Evolutionary conservation across 352 stramenopile species (phyloP).

Genomic region (Phytophthora fragariae): DNA sequence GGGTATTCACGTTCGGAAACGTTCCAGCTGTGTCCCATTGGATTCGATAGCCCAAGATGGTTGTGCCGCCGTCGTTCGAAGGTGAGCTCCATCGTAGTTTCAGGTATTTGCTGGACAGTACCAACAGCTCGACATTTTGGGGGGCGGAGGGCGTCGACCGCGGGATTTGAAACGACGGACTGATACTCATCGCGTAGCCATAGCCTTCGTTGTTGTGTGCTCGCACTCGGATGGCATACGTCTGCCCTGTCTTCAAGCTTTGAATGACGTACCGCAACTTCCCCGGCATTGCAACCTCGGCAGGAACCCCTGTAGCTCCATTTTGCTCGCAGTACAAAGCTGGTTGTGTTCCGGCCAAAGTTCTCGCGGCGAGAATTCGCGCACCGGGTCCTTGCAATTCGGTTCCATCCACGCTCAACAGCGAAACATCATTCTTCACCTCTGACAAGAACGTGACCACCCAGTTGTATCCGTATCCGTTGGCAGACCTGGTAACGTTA

Average conservation of each 20-base stretch:
- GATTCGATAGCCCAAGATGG: conserved; percentile 63
- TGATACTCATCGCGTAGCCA: conserved; percentile 56
- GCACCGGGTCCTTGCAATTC: conserved; percentile 92
- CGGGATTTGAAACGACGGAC: conserved; percentile 62
- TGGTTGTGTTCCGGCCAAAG: conserved; percentile 42
- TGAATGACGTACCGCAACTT: conserved; percentile 47
- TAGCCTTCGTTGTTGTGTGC: conserved; percentile 73
- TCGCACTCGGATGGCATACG: conserved; percentile 72
- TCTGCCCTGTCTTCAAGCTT: conserved; percentile 60
- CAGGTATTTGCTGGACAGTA: conserved; percentile 59
- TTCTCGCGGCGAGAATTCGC: conserved; percentile 57
- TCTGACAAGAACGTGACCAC: conserved; percentile 94
- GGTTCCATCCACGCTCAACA: conserved; percentile 91
- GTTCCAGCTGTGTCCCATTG: conserved; percentile 89
- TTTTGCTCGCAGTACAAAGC: conserved; percentile 78
- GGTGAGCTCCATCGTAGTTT: conserved; percentile 88
- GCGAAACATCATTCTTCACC: conserved; percentile 73
- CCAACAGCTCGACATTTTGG: conserved; percentile 52
- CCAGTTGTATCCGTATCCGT: conserved; percentile 97
- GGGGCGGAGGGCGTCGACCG: conserved; percentile 53
- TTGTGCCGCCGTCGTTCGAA: conserved; percentile 67
- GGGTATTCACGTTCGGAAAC: neutral
- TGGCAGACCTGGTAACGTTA: conserved; percentile 81
- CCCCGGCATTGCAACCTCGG: conserved; percentile 42
- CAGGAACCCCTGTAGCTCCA: conserved; percentile 37